Base-by-base conservation (phyloP, 1,284 basidiomycete species). In the Tremellales sp. region DNA sequence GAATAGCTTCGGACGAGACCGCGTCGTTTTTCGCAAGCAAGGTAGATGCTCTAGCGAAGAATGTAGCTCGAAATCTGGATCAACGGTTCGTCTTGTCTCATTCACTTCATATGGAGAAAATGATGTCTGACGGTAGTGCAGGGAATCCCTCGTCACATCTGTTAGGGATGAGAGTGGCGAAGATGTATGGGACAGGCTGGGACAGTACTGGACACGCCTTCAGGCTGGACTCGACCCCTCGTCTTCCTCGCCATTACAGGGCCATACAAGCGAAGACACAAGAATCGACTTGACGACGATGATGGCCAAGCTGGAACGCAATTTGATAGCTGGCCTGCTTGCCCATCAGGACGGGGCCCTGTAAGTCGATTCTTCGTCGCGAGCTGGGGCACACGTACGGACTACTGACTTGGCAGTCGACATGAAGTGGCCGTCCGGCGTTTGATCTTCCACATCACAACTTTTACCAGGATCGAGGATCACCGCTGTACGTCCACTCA, bases 381-480 rank as follows among this genome's bases (percentile, higher is more conserved):
- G 11, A 22, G 35, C 19, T 19, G 4, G 27, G 29, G 12, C 17
- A 15, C 11, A 41, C 4, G 8, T 10, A 10, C 15, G 23, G 19
- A 12, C 31, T 4, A 27, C 23, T 17, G 12, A 11, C 42, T 21
- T 8, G 12, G n/a, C 11, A 65, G 60, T 3, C 17, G 45, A 13
- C 64, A 67, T 43, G 70, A 67, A 43, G 45, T 48, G 2, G 31
- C 33, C 1, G 56, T 73, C 21, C 52, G 71, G 40, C 26, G 27
- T 4, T 19, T 65, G 13, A 56, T 72, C 19, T 73, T 68, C 52
- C 51, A 67, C 42, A 53, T 68, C 17, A 71, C 71, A 2, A 65
- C 65, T 1, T 71, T 70, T 45, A 40, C 40, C 1, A 43, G 64
- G n/a, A 72, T 73, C 26, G 67, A 70, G 46, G 65, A 70, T 46